These are phyloP conservation scores for Ammopiptanthus mongolicus DNA, from an alignment of 306 rosid species.

Conservation along the genomic window DNA sequence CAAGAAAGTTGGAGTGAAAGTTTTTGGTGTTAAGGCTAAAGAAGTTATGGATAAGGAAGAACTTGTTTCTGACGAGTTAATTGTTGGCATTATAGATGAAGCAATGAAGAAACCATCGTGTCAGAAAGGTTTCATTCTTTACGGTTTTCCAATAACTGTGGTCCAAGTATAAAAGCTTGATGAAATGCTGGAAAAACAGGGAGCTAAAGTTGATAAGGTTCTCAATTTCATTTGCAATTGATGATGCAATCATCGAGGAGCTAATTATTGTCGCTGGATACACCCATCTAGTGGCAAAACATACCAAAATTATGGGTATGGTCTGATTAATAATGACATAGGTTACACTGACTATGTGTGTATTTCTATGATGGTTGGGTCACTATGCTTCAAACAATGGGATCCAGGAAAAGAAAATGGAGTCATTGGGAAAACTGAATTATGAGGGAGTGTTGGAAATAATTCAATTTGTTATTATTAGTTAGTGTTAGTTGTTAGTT, in stretches of 20 bases:
- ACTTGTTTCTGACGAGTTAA: conserved; percentile 81
- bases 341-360: too few relatives aligned
- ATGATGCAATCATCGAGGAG: conserved; percentile 83
- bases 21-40: conserved; percentile 91
- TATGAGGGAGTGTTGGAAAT: too few relatives aligned
- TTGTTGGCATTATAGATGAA: conserved; percentile 79
- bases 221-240: conserved; percentile 75
- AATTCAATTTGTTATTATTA: too few relatives aligned
- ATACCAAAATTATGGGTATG: too few relatives aligned
- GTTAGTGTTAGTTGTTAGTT: too few relatives aligned
- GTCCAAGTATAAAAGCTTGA: conserved; percentile 83
- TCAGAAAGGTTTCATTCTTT: conserved; percentile 83
- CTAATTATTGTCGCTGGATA: conserved; percentile 94
- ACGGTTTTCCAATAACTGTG: conserved; percentile 80
- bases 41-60: conserved; percentile 95
- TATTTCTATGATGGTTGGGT: too few relatives aligned
- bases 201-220: conserved; percentile 73
- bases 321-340: too few relatives aligned
- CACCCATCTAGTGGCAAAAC: conserved; percentile 92
- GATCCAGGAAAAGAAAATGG: too few relatives aligned
- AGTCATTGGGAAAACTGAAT: too few relatives aligned
- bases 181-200: conserved; percentile 62
- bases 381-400: too few relatives aligned
- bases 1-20: too few relatives aligned
- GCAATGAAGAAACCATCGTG: conserved; percentile 81